Base-by-base conservation (phyloP, 2,329 filamentous ascomycete genomes). In the Colletotrichum tofieldiae region DNA sequence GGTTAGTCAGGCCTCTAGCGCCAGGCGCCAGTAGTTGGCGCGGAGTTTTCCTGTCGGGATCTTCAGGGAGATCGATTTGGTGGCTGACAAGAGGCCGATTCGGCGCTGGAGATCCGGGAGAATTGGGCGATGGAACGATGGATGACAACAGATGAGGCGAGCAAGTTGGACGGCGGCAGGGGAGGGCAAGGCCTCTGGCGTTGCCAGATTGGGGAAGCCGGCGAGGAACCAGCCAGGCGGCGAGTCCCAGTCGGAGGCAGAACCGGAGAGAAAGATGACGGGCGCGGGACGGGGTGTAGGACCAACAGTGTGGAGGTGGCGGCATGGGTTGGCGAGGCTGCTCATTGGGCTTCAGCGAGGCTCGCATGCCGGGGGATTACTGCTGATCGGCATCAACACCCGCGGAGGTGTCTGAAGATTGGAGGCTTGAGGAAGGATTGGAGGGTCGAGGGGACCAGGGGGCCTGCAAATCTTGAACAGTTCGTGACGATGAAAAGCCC, bases 1-100 rank as follows among this genome's bases (percentile, higher is more conserved):
- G 35, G 14, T 58, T 71, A 67, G 64, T 52, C 52, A 71, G 43
- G 68, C 51, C 39, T 56, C 58, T 67, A 67, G 68, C 35, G 64
- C 26, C 39, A 29, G 45, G 16, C n/a, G 32, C 45, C 60, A 52
- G 20, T 58, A 56, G 43, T 52, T 67, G 51, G 64, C 49, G 56
- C 51, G 35, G 49, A 58, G 37, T 45, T 41, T 49, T 26, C 32
- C 29, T 55, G 23, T 39, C 20, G 41, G 56, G 49, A 67, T 56
- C 43, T 43, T 37, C 20, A 51, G 49, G 51, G 32, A 52, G 51
- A 63, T 58, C 41, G 64, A 37, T 62, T 43, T 43, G 23, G 51
- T 67, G 51, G 68, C 64, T 58, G 64, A 67, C 56, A 61, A 32
- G 26, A 47, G 32, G 47, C 56, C 49, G 68, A 63, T 67, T 66